A percentile compares a stretch with the other conserved stretches of the same genome.
Evolutionary conservation across 352 stramenopile species (phyloP).

Genomic region (Phytophthora ohioensis): DNA sequence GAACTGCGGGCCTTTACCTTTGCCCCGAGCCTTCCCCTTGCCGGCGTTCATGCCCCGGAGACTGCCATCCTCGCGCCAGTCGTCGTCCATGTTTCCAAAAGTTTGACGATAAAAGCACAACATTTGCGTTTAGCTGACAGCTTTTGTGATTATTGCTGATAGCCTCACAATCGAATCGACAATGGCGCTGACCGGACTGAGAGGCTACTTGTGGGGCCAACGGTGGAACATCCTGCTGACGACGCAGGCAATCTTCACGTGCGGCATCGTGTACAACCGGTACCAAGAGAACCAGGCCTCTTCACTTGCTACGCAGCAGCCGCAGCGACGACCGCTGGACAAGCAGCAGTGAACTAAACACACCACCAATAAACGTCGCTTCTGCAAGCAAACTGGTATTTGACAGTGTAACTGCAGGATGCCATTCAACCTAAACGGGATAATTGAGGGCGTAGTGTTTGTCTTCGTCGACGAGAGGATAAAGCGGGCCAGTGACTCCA

Average conservation of each 20-base stretch:
- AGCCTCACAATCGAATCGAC: constrained; percentile 19
- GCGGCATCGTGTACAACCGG: constrained; percentile 66
- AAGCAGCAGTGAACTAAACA: constrained; percentile 21
- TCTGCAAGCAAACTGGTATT: not conserved
- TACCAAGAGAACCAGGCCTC: constrained; percentile 43
- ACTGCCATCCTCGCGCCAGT: constrained; percentile 80
- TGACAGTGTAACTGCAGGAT: not conserved
- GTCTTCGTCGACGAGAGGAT: constrained; percentile 18
- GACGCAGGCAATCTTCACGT: constrained; percentile 76
- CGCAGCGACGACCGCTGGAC: constrained; percentile 16
- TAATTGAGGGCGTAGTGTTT: constrained; percentile 3
- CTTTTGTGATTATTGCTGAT: constrained; percentile 13
- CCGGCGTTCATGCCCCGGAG: constrained; percentile 62
- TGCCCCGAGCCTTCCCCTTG: constrained; percentile 40
- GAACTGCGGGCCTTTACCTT: constrained; percentile 72
- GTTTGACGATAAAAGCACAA: constrained; percentile 3
- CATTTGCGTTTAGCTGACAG: not conserved
- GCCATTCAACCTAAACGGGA: not conserved
- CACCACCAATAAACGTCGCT: constrained; percentile 11
- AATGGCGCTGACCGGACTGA: constrained; percentile 52
- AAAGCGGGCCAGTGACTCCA: not conserved
- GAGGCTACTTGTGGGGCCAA: constrained; percentile 66
- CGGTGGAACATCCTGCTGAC: constrained; percentile 85
- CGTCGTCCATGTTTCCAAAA: constrained; percentile 63
- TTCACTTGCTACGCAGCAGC: constrained; percentile 5